Percentiles rank a stretch among this genome's conserved stretches.
phyloP scores from a whole-genome alignment of 164 flowering plant genomes.

The Piper longum region DNA sequence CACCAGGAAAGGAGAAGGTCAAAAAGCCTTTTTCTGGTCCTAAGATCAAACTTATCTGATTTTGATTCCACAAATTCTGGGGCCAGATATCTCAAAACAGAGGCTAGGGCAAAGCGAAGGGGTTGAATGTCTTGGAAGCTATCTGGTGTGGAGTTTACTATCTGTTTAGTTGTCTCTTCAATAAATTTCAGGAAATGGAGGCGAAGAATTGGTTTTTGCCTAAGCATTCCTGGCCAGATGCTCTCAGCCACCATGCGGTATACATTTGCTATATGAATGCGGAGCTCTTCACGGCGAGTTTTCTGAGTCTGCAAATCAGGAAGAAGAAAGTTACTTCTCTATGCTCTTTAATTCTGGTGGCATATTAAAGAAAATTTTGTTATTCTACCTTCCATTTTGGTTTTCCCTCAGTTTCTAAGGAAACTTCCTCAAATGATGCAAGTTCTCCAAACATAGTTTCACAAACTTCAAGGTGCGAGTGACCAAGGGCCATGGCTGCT shows the following conservation, averaged over 20 bases:
- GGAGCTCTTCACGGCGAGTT: conserved; percentile 88
- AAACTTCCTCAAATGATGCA: conserved; percentile 73
- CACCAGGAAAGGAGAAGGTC: conserved; percentile 93
- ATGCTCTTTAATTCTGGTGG: not conserved
- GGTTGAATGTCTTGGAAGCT: conserved; percentile 89
- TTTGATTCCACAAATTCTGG: conserved; percentile 91
- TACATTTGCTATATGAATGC: conserved; percentile 81
- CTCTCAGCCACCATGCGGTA: conserved; percentile 87
- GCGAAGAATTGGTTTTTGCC: conserved; percentile 68
- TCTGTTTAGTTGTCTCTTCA: conserved; percentile 69
- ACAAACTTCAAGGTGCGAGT: conserved; percentile 86
- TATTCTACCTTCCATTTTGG: conserved; percentile 93
- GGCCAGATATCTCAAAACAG: conserved; percentile 76
- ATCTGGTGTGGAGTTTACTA: conserved; percentile 44
- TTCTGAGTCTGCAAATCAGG: conserved; percentile 62
- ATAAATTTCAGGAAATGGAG: conserved; percentile 83
- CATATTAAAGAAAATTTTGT: not conserved
- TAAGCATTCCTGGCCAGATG: conserved; percentile 89
- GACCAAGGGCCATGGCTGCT: conserved; percentile 95
- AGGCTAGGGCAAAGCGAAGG: conserved; percentile 87
- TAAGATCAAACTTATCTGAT: conserved; percentile 80
- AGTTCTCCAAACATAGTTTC: conserved; percentile 90
- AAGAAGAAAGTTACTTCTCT: not conserved
- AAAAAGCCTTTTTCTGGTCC: conserved; percentile 78
- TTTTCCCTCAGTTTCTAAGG: conserved; percentile 82